Evolutionary conservation across 169 alveolate species (phyloP), one percentile per base, ranked within the genome.

Genomic region (Plasmodium sp.): DNA sequence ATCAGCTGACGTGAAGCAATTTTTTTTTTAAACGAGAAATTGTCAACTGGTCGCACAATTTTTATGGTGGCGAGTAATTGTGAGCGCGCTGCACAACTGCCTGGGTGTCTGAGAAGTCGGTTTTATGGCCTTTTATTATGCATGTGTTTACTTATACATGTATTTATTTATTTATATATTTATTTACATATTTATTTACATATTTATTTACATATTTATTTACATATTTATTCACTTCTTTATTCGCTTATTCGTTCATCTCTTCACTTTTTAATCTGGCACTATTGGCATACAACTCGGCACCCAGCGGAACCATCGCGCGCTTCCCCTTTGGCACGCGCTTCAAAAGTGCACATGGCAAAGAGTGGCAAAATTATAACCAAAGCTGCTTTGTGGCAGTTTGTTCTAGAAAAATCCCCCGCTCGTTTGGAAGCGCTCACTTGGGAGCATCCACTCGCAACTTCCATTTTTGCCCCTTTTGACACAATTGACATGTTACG

Each of bases 391-490:
- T 72, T 84, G 80, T 72, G 54, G 34, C 43, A 72, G 71, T 22
- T 72, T 84, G 93, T 84, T 71, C 93, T 71, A 34, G 83, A 72
- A 84, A 22, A 72, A 27, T 72, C 2, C 36, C 54, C 41, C 77
- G 51, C 77, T 84, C 48, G 36, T 16, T 82, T 82, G 62, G 62
- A 51, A 51, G 22, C 71, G 62, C 14, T 33, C 56, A 54, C 39
- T 67, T 67, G 33, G 39, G 33, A 67, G 39, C 77, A 67, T 67
- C 12, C n/a, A 27, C 16, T 67, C 77, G 18, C 36, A 27, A 41
- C 9, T 67, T 67, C 7, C n/a, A n/a, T 31, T 67, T 67, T 31
- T 67, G 77, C 18, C 77, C 77, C 22, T 31, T 18, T 67, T 67
- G 33, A 67, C 77, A 67, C 77, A 18, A 67, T 67, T 67, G 77